Conservation (phyloP, 2,329 filamentous ascomycete genomes). For the Knufia fluminis region DNA sequence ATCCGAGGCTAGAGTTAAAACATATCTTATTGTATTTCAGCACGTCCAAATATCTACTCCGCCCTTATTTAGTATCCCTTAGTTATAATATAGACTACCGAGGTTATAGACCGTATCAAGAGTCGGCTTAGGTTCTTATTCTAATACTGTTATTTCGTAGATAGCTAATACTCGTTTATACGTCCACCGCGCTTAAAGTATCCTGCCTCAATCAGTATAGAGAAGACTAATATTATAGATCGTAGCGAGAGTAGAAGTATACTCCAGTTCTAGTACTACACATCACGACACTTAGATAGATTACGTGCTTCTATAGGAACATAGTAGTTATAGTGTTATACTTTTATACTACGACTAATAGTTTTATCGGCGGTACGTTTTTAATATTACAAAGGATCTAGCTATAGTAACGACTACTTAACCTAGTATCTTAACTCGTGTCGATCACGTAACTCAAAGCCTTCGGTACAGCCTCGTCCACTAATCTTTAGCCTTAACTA, state of each 20-base stretch:
- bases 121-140: conserved; percentile 2
- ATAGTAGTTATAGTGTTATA: not conserved
- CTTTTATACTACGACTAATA: conserved; percentile 4
- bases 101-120: conserved; percentile 1
- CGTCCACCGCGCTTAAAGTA: not conserved
- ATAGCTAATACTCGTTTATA: conserved; percentile 1
- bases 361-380: conserved; percentile 1
- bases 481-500: not conserved
- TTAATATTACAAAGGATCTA: conserved; percentile 1
- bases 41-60: conserved; percentile 3
- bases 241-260: not conserved
- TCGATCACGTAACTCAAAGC: conserved; percentile 4
- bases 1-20: not conserved
- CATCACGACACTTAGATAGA: conserved; percentile 4
- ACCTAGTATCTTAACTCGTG: conserved; percentile 2
- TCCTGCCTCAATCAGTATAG: conserved; percentile 1
- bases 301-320: conserved; percentile 1
- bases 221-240: conserved; percentile 3
- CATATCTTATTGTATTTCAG: conserved; percentile 4
- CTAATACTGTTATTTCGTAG: conserved; percentile 1
- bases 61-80: not conserved
- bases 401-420: conserved; percentile 2
- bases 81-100: not conserved
- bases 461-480: conserved; percentile 2
- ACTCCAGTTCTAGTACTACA: not conserved